A percentile compares a stretch with the other conserved stretches of the same genome.
Conservation (phyloP, 1,139 yeast genomes). For the Meyerozyma guilliermondii region DNA sequence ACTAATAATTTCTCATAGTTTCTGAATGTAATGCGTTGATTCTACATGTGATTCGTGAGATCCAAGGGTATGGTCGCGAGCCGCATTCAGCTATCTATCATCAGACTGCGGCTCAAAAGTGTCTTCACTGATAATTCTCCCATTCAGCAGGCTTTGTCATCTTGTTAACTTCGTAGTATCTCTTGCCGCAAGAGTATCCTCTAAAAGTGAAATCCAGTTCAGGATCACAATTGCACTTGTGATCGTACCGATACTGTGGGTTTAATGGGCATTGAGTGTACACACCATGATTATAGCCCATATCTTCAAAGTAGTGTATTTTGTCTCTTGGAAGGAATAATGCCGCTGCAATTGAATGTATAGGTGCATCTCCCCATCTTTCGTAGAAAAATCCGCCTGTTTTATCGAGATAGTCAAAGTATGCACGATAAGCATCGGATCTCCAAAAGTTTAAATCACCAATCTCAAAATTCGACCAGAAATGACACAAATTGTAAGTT, state of each 20-base stretch:
- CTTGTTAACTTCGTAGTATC: conserved; percentile 42
- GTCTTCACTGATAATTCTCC: conserved; percentile 11
- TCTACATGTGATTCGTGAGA: too few species aligned
- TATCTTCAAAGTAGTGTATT: conserved; percentile 74
- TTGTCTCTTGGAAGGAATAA: conserved; percentile 59
- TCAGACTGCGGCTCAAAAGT: too few species aligned
- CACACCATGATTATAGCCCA: conserved; percentile 76
- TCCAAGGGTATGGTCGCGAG: too few species aligned
- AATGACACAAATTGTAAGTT: conserved; percentile 77
- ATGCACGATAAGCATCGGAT: conserved; percentile 56
- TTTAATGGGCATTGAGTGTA: conserved; percentile 56
- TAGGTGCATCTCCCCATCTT: conserved; percentile 96
- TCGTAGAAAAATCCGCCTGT: conserved; percentile 90
- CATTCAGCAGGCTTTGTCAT: conserved; percentile 41
- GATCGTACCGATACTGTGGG: conserved; percentile 34
- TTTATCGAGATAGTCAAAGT: conserved; percentile 66
- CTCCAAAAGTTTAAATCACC: conserved; percentile 78
- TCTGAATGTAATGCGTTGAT: too few species aligned
- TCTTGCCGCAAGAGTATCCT: conserved; percentile 51
- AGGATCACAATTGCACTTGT: conserved; percentile 50
- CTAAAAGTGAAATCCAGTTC: conserved; percentile 47
- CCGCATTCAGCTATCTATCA: too few species aligned
- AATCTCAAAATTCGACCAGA: conserved; percentile 91
- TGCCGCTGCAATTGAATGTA: conserved; percentile 81
- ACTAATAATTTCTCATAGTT: too few species aligned